phyloP scores from a whole-genome alignment of 1,284 basidiomycete genomes.

The Trametes versicolor region DNA sequence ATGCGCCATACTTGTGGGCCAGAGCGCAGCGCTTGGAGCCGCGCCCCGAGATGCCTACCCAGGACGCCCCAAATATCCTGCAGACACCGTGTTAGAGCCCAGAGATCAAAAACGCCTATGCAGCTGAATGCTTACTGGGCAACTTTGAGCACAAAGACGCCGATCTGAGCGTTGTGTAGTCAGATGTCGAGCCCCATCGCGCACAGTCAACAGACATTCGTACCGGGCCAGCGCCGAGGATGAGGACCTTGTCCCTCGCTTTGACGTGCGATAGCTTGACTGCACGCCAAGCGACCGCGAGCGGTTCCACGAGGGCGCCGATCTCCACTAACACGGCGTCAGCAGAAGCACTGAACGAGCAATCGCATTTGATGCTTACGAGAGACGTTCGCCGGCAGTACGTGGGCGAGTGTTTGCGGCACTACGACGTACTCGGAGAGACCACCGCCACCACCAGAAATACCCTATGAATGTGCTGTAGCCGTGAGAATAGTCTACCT shows the following conservation, averaged over 20 bases:
- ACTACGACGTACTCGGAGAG: constrained; percentile 44
- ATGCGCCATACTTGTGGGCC: constrained; percentile 40
- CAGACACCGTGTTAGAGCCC: not conserved
- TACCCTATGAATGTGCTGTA: constrained; percentile 25
- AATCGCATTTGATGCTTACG: not conserved
- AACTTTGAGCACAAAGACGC: constrained; percentile 40
- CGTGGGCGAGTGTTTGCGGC: constrained; percentile 40
- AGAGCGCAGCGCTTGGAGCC: constrained; percentile 40
- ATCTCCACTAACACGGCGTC: constrained; percentile 34
- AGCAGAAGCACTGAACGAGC: not conserved
- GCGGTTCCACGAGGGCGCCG: constrained; percentile 46
- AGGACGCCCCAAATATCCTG: constrained; percentile 18
- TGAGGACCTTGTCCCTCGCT: constrained; percentile 41
- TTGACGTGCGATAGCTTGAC: constrained; percentile 42
- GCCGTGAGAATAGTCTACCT: not conserved
- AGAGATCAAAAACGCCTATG: too few species aligned
- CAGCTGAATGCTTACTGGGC: constrained; percentile 31
- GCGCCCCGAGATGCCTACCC: constrained; percentile 45
- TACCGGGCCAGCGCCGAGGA: constrained; percentile 47
- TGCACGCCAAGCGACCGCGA: constrained; percentile 47
- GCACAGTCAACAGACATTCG: not conserved
- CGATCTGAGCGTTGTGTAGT: constrained; percentile 34
- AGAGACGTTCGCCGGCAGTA: constrained; percentile 35
- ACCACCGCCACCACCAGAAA: constrained; percentile 39
- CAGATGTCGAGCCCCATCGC: not conserved